Evolutionary conservation across 2,329 filamentous ascomycete species (phyloP).

Genomic region (Penicillium sp.): DNA sequence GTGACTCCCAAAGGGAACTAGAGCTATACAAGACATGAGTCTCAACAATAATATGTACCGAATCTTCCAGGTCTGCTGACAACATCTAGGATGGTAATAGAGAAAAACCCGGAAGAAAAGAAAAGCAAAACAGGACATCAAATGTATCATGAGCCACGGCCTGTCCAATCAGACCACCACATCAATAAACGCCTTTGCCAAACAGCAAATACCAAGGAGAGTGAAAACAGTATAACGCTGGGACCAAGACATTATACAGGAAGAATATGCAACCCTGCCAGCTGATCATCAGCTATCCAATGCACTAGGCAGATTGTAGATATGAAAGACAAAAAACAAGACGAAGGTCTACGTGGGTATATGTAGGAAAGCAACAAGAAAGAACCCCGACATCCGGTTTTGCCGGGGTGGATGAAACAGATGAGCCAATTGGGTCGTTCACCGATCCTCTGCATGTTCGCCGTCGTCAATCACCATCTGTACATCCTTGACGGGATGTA

Average conservation of each 20-base stretch:
- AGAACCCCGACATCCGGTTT: not conserved
- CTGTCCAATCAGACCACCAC: conserved; percentile 1
- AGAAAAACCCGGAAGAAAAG: not conserved
- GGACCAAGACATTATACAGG: conserved; percentile 17
- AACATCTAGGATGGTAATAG: not conserved
- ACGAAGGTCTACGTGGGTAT: conserved; percentile 1
- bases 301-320: not conserved
- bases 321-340: not conserved
- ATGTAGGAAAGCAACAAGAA: not conserved
- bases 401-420: not conserved
- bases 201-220: not conserved
- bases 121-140: conserved; percentile 11
- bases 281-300: conserved; percentile 5
- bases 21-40: not conserved
- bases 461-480: conserved; percentile 52
- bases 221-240: conserved; percentile 2
- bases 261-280: conserved; percentile 13
- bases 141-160: conserved; percentile 16
- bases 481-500: conserved; percentile 84
- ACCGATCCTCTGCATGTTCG: conserved; percentile 23
- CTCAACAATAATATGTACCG: not conserved
- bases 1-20: not conserved
- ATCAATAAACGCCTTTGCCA: conserved; percentile 9
- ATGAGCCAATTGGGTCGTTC: not conserved
- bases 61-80: not conserved